phyloP scores from a whole-genome alignment of 441 rosid species.

The Jatropha podagrica region DNA sequence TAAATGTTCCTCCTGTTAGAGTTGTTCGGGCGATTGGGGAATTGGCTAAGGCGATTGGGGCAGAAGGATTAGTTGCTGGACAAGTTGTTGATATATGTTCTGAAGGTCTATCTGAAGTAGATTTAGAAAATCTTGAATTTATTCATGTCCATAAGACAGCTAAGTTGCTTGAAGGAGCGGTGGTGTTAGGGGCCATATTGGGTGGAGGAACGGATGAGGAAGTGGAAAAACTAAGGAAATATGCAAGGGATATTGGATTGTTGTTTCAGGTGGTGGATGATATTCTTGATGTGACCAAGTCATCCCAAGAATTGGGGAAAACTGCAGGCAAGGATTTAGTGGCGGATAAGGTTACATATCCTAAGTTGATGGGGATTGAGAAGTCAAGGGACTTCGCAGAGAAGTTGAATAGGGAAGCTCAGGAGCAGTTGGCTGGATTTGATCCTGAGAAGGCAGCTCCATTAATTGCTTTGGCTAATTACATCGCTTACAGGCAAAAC shows the following conservation, averaged over 20 bases:
- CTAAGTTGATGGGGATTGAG: conserved; percentile 83
- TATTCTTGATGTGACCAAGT: conserved; percentile 77
- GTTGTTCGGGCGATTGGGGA: conserved; percentile 62
- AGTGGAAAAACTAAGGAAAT: conserved; percentile 68
- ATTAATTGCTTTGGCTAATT: conserved; percentile 83
- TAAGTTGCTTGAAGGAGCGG: conserved; percentile 72
- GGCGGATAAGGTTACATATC: conserved; percentile 64
- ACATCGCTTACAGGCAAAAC: conserved; percentile 81
- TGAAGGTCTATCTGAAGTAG: conserved; percentile 57
- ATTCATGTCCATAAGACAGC: conserved; percentile 92
- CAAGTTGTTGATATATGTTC: conserved; percentile 78
- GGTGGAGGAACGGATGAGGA: conserved; percentile 81
- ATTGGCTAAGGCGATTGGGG: conserved; percentile 65
- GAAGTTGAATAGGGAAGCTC: conserved; percentile 66
- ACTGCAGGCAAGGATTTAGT: conserved; percentile 84
- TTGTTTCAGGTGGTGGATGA: conserved; percentile 89
- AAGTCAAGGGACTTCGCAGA: conserved; percentile 67
- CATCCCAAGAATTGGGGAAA: conserved; percentile 77
- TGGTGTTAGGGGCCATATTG: conserved; percentile 73
- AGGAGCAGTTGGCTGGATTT: conserved; percentile 57
- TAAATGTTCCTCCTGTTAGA: conserved; percentile 46
- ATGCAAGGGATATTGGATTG: conserved; percentile 66
- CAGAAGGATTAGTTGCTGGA: conserved; percentile 81
- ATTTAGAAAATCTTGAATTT: conserved; percentile 68
- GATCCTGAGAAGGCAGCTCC: conserved; percentile 72